phyloP scores from a whole-genome alignment of 176 grass and related monocot genomes.

The Chloris gayana region DNA sequence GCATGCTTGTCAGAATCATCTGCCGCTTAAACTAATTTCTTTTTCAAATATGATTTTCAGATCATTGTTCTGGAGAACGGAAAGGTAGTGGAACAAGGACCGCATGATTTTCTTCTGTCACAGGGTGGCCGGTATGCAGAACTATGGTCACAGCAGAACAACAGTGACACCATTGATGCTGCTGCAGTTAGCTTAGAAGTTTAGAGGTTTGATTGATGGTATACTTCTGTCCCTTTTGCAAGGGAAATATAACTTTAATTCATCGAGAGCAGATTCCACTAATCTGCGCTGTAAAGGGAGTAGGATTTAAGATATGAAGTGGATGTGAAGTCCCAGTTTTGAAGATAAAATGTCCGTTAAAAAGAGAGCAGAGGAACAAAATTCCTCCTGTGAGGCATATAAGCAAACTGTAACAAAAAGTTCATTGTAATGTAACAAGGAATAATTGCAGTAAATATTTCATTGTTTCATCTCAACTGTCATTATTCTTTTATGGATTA shows the following conservation, averaged over 20 bases:
- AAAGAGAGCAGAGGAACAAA: neutral
- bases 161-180: constrained; percentile 65
- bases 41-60: constrained; percentile 59
- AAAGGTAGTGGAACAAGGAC: constrained; percentile 79
- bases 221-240: constrained; percentile 13
- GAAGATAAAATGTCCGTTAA: neutral
- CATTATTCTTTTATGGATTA: neutral
- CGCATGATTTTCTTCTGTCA: constrained; percentile 82
- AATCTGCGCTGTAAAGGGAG: constrained; percentile 40
- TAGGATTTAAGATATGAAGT: constrained; percentile 27
- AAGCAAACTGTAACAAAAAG: neutral
- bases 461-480: neutral
- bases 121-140: constrained; percentile 73
- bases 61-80: constrained; percentile 96
- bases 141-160: constrained; percentile 92
- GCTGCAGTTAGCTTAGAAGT: constrained; percentile 64
- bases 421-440: constrained; percentile 32
- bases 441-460: constrained; percentile 38
- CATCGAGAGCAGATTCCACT: constrained; percentile 21
- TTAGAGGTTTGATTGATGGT: constrained; percentile 63
- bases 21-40: neutral
- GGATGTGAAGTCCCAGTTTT: constrained; percentile 18
- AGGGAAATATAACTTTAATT: constrained; percentile 23
- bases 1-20: too few relatives aligned
- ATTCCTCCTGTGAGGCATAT: neutral